These are phyloP conservation scores for Cutaneotrichosporon cyanovorans DNA, from an alignment of 1,284 basidiomycete genomes.

Conservation along the genomic window DNA sequence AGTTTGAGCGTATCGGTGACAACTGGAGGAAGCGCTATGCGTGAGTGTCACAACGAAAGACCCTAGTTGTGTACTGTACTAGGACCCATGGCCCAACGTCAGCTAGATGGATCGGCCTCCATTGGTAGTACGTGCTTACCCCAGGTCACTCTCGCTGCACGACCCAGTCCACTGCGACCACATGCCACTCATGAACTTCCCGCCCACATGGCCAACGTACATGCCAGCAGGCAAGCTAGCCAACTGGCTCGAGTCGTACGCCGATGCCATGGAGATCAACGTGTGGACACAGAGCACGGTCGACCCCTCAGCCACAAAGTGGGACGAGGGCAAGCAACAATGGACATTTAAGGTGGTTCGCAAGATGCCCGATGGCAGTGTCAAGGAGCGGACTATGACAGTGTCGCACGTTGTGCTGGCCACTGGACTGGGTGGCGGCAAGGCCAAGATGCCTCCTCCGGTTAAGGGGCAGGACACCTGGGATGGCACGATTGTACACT, in stretches of 20 bases:
- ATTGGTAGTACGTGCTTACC: no score
- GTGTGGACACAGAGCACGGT: conserved; percentile 57
- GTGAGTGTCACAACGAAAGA: conserved; percentile 3
- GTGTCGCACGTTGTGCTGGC: conserved; percentile 53
- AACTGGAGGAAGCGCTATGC: conserved; percentile 57
- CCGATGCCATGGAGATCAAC: conserved; percentile 57
- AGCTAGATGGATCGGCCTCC: no score
- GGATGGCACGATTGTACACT: conserved; percentile 55
- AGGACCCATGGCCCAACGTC: no score
- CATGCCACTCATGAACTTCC: conserved; percentile 29
- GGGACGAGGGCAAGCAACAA: conserved; percentile 49
- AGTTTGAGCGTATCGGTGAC: conserved; percentile 53
- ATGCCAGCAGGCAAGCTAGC: conserved; percentile 51
- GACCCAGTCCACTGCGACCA: conserved; percentile 52
- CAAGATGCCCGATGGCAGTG: conserved; percentile 42
- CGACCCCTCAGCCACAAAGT: conserved; percentile 44
- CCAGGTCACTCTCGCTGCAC: conserved; percentile 53
- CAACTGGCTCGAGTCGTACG: conserved; percentile 62
- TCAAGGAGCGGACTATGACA: conserved; percentile 48
- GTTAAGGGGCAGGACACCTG: conserved; percentile 51
- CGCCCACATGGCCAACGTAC: conserved; percentile 31
- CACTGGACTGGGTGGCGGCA: conserved; percentile 54
- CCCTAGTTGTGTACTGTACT: no score
- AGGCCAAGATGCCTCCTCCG: conserved; percentile 50
- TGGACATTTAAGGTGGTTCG: conserved; percentile 54